phyloP scores from a whole-genome alignment of 2,329 filamentous ascomycete genomes.

The Massarina eburnea region DNA sequence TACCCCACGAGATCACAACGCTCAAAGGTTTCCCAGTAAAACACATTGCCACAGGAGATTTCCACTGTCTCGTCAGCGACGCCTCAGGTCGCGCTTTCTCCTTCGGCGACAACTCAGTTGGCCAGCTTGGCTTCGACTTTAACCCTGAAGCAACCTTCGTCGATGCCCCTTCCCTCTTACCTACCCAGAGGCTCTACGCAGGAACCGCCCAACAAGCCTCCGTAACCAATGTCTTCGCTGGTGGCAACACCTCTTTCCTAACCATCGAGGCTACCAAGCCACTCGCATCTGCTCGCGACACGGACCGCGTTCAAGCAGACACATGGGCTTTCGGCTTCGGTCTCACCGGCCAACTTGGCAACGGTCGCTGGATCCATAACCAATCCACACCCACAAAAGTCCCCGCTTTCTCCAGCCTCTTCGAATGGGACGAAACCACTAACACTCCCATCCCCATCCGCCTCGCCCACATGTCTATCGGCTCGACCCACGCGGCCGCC shows the following conservation, averaged over 20 bases:
- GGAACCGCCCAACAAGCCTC: constrained; percentile 63
- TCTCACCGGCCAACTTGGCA: constrained; percentile 80
- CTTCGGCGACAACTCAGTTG: constrained; percentile 88
- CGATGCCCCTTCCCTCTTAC: constrained; percentile 70
- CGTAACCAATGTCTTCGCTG: constrained; percentile 79
- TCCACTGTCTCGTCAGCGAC: constrained; percentile 80
- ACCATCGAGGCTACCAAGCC: constrained; percentile 73
- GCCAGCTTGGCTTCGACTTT: constrained; percentile 85
- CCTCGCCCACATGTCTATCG: constrained; percentile 71
- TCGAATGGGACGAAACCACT: constrained; percentile 79
- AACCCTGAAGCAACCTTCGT: constrained; percentile 62
- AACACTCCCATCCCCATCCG: constrained; percentile 75
- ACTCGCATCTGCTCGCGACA: constrained; percentile 45
- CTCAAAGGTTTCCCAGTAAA: constrained; percentile 71
- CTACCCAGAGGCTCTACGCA: constrained; percentile 72
- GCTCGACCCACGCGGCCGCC: constrained; percentile 77
- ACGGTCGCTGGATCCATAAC: constrained; percentile 85
- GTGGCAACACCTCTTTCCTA: constrained; percentile 85
- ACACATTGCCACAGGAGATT: constrained; percentile 80
- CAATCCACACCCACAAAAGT: constrained; percentile 78
- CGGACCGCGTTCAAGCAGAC: constrained; percentile 68
- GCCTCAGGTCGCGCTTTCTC: constrained; percentile 75
- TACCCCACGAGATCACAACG: constrained; percentile 74
- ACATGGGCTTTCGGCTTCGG: constrained; percentile 87
- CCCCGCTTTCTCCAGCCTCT: constrained; percentile 78